These are phyloP conservation scores for Raphanus sativus DNA, from an alignment of 345 rosid species.

Conservation along the genomic window DNA sequence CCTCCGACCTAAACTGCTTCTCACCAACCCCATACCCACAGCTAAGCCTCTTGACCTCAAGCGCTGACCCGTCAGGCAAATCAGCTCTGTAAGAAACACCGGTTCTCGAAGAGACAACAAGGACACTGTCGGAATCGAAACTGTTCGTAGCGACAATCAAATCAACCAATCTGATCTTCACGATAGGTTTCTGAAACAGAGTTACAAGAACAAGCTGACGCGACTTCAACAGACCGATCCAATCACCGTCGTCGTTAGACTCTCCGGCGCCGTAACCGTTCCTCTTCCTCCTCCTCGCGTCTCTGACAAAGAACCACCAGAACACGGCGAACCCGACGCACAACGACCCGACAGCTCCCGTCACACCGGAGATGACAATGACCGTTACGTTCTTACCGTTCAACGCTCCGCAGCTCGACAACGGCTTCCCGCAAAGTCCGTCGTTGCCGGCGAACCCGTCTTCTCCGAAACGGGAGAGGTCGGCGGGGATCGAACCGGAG, in stretches of 20 bases:
- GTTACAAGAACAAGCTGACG: constrained; percentile 62
- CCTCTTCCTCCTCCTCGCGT: constrained; percentile 33
- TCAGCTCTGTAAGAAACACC: constrained; percentile 56
- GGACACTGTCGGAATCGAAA: constrained; percentile 41
- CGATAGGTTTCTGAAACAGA: constrained; percentile 58
- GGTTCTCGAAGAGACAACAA: constrained; percentile 47
- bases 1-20: constrained; percentile 57
- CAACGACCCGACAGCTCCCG: constrained; percentile 49
- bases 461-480: constrained; percentile 36
- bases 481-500: constrained; percentile 56
- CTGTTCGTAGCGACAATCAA: constrained; percentile 47
- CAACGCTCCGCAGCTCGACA: constrained; percentile 49
- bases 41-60: constrained; percentile 57
- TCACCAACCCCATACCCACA: constrained; percentile 46
- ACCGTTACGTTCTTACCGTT: constrained; percentile 46
- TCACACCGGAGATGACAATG: constrained; percentile 45
- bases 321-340: constrained; percentile 47
- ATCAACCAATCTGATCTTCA: constrained; percentile 55
- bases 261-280: constrained; percentile 46
- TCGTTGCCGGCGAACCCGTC: constrained; percentile 44
- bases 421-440: constrained; percentile 56
- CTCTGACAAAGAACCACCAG: constrained; percentile 54
- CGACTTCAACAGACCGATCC: constrained; percentile 53
- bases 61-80: constrained; percentile 57
- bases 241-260: constrained; percentile 45